phyloP scores from a whole-genome alignment of 2,329 filamentous ascomycete genomes.

The Tolypocladium endophyticum region DNA sequence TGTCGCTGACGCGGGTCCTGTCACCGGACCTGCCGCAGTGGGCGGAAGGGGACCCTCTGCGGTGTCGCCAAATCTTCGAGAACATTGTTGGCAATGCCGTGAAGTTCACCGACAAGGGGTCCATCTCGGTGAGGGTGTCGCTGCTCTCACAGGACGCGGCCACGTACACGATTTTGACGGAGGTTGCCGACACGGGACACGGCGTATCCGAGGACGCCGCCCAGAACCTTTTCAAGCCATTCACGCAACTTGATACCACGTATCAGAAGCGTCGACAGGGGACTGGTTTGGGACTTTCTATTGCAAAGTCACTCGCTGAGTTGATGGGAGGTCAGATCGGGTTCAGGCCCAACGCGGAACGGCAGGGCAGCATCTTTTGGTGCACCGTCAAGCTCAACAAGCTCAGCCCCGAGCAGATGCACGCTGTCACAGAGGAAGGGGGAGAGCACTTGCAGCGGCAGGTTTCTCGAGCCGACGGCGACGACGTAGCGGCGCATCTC shows the following conservation, averaged over 20 bases:
- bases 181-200: conserved; percentile 44
- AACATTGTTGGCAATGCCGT: conserved; percentile 50
- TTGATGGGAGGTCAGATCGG: conserved; percentile 41
- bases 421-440: conserved; percentile 10
- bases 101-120: conserved; percentile 50
- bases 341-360: conserved; percentile 30
- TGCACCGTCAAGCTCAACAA: conserved; percentile 33
- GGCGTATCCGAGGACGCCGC: conserved; percentile 35
- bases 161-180: conserved; percentile 35
- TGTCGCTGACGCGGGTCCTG: conserved; percentile 32
- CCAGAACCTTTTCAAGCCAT: conserved; percentile 42
- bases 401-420: conserved; percentile 18
- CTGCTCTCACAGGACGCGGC: conserved; percentile 29
- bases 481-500: conserved; percentile 5
- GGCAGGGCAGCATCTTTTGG: conserved; percentile 40
- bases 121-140: conserved; percentile 32
- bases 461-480: conserved; percentile 15
- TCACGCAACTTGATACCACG: conserved; percentile 43
- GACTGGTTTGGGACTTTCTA: conserved; percentile 45
- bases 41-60: conserved; percentile 45
- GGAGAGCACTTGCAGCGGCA: conserved; percentile 1
- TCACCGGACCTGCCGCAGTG: conserved; percentile 35
- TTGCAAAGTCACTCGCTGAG: conserved; percentile 44
- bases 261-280: conserved; percentile 43
- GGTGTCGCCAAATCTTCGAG: conserved; percentile 52